Base-by-base conservation (phyloP, 2,329 filamentous ascomycete species). In the Ceratocystis destructans region DNA sequence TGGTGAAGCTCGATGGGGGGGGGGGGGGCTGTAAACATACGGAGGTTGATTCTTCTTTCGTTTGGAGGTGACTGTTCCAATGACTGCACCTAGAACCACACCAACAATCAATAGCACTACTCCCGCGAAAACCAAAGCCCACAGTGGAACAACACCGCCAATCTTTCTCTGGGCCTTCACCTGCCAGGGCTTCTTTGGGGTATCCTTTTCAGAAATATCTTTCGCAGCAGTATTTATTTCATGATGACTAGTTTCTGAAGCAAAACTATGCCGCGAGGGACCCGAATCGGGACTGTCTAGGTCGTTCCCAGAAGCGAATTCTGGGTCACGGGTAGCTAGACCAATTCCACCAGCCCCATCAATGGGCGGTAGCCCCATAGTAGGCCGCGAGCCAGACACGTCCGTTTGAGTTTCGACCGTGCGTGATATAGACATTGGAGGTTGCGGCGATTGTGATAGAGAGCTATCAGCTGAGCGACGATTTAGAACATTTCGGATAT, bases 341-440 rank as follows among this genome's bases (percentile, higher is more conserved):
- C 83, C 84, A 37, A 86, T 77, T 17, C 84, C 83, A 3, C 84
- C 84, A 4, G 83, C 82, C n/a, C 83, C 84, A 1, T 80, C 74
- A 45, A 82, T 79, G 1, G 73, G 69, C 3, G 71, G 55, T n/a
- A 67, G n/a, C 2, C 20, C 12, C 37, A 44, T 64, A 63, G 33
- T 61, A 48, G 33, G 28, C 50, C 31, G 45, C 15, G 48, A 46
- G 12, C 25, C 62, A 3, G 50, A 17, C 10, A 15, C 5, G 2
- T 33, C 15, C 61, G 22, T 45, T 45, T 48, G 17, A 61, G 62
- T 3, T 53, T 10, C 20, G 65, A 6, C 5, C 31, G 55, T 63
- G 12, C 50, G 63, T 4, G 59, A 15, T 62, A 44, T 62, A 61
- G 41, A 68, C 17, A 61, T n/a, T 31, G 64, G 55, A 25, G 59